These are phyloP conservation scores for Nakazawaea molendinolei DNA, from an alignment of 805 yeast genomes.

Conservation along the genomic window DNA sequence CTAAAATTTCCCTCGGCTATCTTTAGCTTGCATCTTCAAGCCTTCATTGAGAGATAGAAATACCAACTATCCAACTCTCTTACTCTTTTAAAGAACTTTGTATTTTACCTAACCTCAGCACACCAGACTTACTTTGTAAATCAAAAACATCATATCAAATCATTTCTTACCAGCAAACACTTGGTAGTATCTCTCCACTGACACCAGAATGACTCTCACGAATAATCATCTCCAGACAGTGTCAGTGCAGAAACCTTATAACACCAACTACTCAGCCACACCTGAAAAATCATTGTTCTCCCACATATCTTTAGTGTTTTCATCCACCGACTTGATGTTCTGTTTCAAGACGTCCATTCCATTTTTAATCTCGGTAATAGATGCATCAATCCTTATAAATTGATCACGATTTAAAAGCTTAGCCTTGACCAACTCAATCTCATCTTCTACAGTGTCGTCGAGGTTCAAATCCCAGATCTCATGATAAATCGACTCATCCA, in stretches of 20 bases:
- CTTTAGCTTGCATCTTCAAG: no score
- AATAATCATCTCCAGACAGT: not conserved
- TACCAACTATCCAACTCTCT: no score
- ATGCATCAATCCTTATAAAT: constrained; percentile 43
- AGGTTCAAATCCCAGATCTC: constrained; percentile 21
- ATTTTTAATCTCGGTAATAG: constrained; percentile 41
- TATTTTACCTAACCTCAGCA: no score
- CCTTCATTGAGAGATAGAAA: no score
- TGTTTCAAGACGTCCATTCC: constrained; percentile 47
- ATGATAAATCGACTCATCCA: constrained; percentile 22
- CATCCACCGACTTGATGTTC: constrained; percentile 41
- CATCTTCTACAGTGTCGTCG: constrained; percentile 6
- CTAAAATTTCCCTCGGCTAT: no score
- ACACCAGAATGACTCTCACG: not conserved
- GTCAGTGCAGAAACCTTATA: not conserved
- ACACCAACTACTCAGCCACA: not conserved
- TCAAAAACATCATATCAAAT: no score
- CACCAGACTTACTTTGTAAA: no score
- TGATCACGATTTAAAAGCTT: constrained; percentile 41
- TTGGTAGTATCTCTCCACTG: no score
- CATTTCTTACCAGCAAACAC: not conserved
- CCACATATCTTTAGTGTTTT: constrained; percentile 38
- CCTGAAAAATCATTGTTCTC: constrained; percentile 15
- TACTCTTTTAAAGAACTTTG: no score
- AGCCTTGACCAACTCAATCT: constrained; percentile 13